A percentile compares a stretch with the other conserved stretches of the same genome.
Evolutionary conservation across 2,329 filamentous ascomycete species (phyloP).

Genomic region (Epicoccum nigrum): DNA sequence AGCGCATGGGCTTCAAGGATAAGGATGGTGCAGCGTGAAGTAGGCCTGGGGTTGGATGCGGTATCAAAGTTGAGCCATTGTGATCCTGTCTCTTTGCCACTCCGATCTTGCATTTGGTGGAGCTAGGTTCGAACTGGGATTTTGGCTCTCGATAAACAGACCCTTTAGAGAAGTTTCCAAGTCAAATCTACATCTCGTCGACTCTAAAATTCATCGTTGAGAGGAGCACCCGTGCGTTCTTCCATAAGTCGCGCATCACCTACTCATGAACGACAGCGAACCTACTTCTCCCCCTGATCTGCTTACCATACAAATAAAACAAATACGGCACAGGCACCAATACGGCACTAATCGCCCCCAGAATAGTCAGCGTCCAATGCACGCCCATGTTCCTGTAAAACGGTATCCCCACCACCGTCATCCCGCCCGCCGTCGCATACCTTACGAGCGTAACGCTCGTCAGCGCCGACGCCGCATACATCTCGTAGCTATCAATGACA

Average conservation of each 20-base stretch:
- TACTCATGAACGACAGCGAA: slow-evolving; percentile 11
- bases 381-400: slow-evolving; percentile 50
- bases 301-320: slow-evolving; percentile 51
- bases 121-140: too few relatives aligned
- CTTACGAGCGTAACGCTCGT: slow-evolving; percentile 50
- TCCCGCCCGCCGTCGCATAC: slow-evolving; percentile 50
- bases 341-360: slow-evolving; percentile 39
- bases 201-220: too few relatives aligned
- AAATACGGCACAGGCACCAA: slow-evolving; percentile 52
- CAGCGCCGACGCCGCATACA: slow-evolving; percentile 58
- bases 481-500: slow-evolving; percentile 63
- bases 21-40: too few relatives aligned
- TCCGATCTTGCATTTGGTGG: too few relatives aligned
- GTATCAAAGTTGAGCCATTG: too few relatives aligned
- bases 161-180: too few relatives aligned
- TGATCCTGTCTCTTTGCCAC: too few relatives aligned
- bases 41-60: too few relatives aligned
- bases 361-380: slow-evolving; percentile 41
- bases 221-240: too few relatives aligned
- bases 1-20: slow-evolving; percentile 15
- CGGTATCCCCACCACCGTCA: slow-evolving; percentile 49
- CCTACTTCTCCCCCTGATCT: slow-evolving; percentile 5
- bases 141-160: too few relatives aligned
- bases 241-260: neutral
- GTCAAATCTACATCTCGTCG: too few relatives aligned